Percentiles rank a stretch among this genome's conserved stretches.
These are phyloP conservation scores for Bimuria novae-zelandiae DNA, from an alignment of 2,329 filamentous ascomycete species.

Conservation along the genomic window DNA sequence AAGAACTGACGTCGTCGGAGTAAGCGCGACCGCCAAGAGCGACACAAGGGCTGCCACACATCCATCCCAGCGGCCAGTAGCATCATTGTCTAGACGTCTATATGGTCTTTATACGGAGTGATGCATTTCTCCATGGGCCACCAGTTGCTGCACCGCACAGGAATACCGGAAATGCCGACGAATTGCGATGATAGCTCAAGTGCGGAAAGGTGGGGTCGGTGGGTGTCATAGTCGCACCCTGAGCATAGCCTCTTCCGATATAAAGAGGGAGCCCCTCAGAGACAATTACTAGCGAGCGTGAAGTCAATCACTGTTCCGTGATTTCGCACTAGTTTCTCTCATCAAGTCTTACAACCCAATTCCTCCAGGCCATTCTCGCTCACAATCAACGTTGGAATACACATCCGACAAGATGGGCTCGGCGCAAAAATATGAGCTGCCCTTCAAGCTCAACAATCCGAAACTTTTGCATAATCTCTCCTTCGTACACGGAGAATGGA, in stretches of 20 bases:
- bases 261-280: neutral
- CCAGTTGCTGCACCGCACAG: constrained; percentile 10
- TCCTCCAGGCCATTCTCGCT: too few relatives aligned
- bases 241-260: constrained; percentile 1
- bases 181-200: constrained; percentile 8
- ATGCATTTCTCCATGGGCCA: constrained; percentile 12
- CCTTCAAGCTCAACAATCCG: constrained; percentile 59
- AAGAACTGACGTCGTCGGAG: constrained; percentile 13
- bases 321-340: too few relatives aligned
- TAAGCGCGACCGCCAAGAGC: constrained; percentile 9
- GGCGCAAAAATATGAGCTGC: constrained; percentile 41
- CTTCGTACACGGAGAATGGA: constrained; percentile 60
- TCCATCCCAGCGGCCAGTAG: neutral
- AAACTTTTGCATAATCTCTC: constrained; percentile 60
- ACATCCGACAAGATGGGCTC: constrained; percentile 26
- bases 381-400: neutral
- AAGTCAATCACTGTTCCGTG: neutral
- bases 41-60: constrained; percentile 6
- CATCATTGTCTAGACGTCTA: neutral
- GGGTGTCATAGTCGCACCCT: constrained; percentile 6
- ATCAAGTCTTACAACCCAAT: too few relatives aligned
- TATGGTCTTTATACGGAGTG: neutral
- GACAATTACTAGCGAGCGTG: too few relatives aligned
- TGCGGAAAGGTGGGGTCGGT: constrained; percentile 28
- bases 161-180: neutral